Evolutionary conservation across 495 filamentous ascomycete species (phyloP).

Genomic region (Penicillium samsonianum): DNA sequence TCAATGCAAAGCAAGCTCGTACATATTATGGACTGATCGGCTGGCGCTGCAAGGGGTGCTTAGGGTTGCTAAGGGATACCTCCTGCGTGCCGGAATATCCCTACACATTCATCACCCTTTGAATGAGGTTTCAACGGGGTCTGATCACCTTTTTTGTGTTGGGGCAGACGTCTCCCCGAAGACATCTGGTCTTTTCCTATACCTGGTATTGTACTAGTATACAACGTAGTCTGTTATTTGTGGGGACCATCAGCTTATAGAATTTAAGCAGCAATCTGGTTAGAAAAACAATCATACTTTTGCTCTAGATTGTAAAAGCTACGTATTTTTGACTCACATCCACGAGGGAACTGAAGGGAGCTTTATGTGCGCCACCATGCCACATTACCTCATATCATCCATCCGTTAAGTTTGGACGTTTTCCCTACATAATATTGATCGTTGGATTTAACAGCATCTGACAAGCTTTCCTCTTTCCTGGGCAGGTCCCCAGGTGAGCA

Average conservation of each 20-base stretch:
- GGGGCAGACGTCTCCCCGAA: not conserved
- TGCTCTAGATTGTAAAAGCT: not conserved
- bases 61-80: slow-evolving; percentile 25
- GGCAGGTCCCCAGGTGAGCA: slow-evolving; percentile 21
- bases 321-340: not conserved
- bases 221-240: not conserved
- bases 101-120: slow-evolving; percentile 8
- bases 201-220: not conserved
- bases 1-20: not conserved
- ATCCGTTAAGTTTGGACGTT: not conserved
- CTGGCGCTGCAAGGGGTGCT: slow-evolving; percentile 24
- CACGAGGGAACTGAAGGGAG: not conserved
- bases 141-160: not conserved
- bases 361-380: not conserved
- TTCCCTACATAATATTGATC: not conserved
- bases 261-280: not conserved
- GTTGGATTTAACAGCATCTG: slow-evolving; percentile 1
- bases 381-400: not conserved
- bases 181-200: not conserved
- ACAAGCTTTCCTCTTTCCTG: slow-evolving; percentile 4
- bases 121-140: not conserved
- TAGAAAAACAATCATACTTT: not conserved
- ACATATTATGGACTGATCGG: not conserved
- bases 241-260: not conserved
- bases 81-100: slow-evolving; percentile 17